These are phyloP conservation scores for Starmerella tilneyi DNA, from an alignment of 805 yeast species.

Conservation along the genomic window DNA sequence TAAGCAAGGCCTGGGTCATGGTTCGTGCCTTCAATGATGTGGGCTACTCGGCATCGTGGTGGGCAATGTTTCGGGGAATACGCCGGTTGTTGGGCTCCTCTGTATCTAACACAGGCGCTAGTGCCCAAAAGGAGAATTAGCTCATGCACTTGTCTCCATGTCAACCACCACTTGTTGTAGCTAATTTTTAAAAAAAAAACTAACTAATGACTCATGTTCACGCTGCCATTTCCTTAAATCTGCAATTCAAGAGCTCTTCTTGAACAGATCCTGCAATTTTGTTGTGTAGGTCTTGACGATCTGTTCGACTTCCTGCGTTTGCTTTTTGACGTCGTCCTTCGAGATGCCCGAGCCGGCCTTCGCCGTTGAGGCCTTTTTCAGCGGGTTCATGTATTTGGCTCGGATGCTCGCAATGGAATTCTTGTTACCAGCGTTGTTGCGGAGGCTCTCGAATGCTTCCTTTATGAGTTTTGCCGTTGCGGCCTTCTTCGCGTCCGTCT, in stretches of 20 bases:
- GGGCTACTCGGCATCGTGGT: slow-evolving; percentile 57
- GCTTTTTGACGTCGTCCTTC: slow-evolving; percentile 34
- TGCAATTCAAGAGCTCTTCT: slow-evolving; percentile 30
- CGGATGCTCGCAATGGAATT: slow-evolving; percentile 50
- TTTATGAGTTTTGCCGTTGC: slow-evolving; percentile 50
- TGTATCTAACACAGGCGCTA: too few species aligned
- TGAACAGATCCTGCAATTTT: slow-evolving; percentile 47
- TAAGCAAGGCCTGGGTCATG: slow-evolving; percentile 78
- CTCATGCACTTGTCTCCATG: too few species aligned
- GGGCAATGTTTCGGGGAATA: slow-evolving; percentile 55
- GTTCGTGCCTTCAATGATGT: slow-evolving; percentile 72
- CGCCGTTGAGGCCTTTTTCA: slow-evolving; percentile 35
- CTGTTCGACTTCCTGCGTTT: slow-evolving; percentile 54
- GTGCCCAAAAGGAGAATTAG: neutral
- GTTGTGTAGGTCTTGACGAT: slow-evolving; percentile 54
- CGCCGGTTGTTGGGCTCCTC: slow-evolving; percentile 38
- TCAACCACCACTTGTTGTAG: too few species aligned
- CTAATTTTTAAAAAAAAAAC: neutral
- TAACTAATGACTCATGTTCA: neutral
- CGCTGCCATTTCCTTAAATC: neutral
- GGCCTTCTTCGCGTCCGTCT: slow-evolving; percentile 56
- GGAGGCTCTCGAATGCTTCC: slow-evolving; percentile 52
- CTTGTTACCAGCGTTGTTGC: slow-evolving; percentile 38
- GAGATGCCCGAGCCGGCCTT: slow-evolving; percentile 39
- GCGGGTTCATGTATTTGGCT: slow-evolving; percentile 45